Base-by-base conservation (phyloP, 2,329 filamentous ascomycete species). In the Apiospora kogelbergensis region DNA sequence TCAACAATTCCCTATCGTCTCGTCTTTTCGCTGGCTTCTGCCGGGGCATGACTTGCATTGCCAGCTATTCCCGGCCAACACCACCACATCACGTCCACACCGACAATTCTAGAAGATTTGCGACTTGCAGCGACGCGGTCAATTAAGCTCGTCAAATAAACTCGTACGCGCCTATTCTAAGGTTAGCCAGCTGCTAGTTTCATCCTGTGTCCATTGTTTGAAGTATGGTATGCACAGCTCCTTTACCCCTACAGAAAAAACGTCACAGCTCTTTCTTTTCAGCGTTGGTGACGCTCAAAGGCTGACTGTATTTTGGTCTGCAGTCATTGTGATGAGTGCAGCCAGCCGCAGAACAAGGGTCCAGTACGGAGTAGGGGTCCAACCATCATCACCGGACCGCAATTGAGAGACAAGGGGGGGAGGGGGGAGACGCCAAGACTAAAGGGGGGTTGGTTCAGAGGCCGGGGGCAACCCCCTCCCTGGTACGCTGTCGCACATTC, bases 301-400 rank as follows among this genome's bases (percentile, higher is more conserved):
- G 63, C 40, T 44, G 40, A 40, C n/a, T n/a, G 63, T 30, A 26
- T 33, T 33, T 7, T 20, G 17, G 40, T 15, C 7, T 45, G 63
- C 40, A 45, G 22, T 24, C 66, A 42, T 42, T 26, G 66, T n/a
- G 44, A n/a, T n/a, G n/a, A n/a, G n/a, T n/a, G n/a, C n/a, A n/a
- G n/a, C n/a, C 24, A 63, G 48, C 48, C 37, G 40, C 66, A 67
- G 24, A 44, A 33, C 45, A 67, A 33, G 66, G 66, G 65, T 67
- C 65, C 65, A 68, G 7, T 3, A 33, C 33, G 4, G 7, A 33
- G 41, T 44, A 66, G 46, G 63, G 70, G 72, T 67, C 41, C 53
- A 60, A 26, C 26, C 53, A 60, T 57, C 24, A 57, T 33, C 48
- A 33, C 26, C 26, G 3, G 17, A 57, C 48, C 41, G 30, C 53